Base-by-base conservation (phyloP, 2,329 filamentous ascomycete species). In the Blumeriella jaapii region DNA sequence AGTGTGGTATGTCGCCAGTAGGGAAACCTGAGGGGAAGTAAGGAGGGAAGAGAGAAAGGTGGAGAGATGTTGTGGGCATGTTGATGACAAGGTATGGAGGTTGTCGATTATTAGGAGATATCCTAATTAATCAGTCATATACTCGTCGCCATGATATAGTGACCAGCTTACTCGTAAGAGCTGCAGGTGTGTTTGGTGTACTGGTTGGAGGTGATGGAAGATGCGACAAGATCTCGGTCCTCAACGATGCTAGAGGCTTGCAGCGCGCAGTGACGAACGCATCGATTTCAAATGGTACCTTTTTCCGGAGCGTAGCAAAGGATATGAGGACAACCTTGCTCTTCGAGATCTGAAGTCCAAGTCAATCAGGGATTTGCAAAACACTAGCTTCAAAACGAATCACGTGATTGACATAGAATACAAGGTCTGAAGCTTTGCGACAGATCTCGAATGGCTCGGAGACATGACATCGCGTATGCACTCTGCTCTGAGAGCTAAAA, bases 1-100 rank as follows among this genome's bases (percentile, higher is more conserved):
- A 34, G 70, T 65, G 62, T 96, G 91, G 58, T 93, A 93, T 40
- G 81, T 72, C 27, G 77, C 78, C 5, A 95, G 63, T 26, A 95
- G 67, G 5, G 82, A 86, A 22, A 78, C 71, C 18, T 64, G 55
- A 1, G 83, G 79, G 2, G 69, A 66, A 48, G 84, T 71, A 42
- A 78, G 60, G 39, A 78, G 67, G 38, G 71, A 74, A 15, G 77
- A 82, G 32, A 91, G 75, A 54, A 84, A 86, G 38, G 67, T 62
- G 10, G 75, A 71, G 7, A 84, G 64, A 42, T 70, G 66, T 22
- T 74, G 65, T 2, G 71, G 63, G 42, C 67, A 60, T 2, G 62
- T 53, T 16, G 68, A 59, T 20, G 67, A 60, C 3, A 93, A 66
- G 3, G 74, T 67, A 53, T 87, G 79, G 10, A 95, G 70, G 2